Conservation (phyloP, 2,329 filamentous ascomycete species). For the Cercospora sesami region DNA sequence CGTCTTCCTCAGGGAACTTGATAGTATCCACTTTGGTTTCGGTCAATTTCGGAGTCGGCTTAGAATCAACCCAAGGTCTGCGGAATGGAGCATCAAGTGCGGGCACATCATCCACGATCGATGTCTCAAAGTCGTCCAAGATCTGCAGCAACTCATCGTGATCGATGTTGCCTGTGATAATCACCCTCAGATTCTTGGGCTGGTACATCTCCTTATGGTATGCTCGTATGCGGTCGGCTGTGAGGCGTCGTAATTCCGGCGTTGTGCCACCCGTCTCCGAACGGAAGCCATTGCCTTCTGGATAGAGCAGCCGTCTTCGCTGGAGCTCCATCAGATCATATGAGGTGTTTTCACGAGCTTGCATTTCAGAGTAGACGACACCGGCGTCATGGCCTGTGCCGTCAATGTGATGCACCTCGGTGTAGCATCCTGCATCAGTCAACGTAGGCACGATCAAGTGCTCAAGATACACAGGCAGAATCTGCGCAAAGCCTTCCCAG, state of each 20-base stretch:
- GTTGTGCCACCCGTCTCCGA: constrained; percentile 99
- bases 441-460: constrained; percentile 89
- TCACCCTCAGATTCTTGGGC: constrained; percentile 86
- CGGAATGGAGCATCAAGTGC: constrained; percentile 72
- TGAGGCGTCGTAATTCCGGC: constrained; percentile 81
- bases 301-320: constrained; percentile 78
- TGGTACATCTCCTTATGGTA: constrained; percentile 98
- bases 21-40: constrained; percentile 74
- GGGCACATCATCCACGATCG: constrained; percentile 80
- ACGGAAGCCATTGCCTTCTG: constrained; percentile 84
- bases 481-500: constrained; percentile 95
- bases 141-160: constrained; percentile 77
- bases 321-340: constrained; percentile 84
- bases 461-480: constrained; percentile 91
- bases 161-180: constrained; percentile 89
- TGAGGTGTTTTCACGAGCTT: constrained; percentile 83
- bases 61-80: constrained; percentile 87
- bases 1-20: constrained; percentile 94
- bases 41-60: constrained; percentile 69
- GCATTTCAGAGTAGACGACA: constrained; percentile 95
- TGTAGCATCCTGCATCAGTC: constrained; percentile 89
- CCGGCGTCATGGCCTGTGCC: constrained; percentile 89
- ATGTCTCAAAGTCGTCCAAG: constrained; percentile 83
- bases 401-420: constrained; percentile 94
- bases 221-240: constrained; percentile 83